phyloP scores from a whole-genome alignment of 257 asterid genomes.

The Nemophila menziesii region DNA sequence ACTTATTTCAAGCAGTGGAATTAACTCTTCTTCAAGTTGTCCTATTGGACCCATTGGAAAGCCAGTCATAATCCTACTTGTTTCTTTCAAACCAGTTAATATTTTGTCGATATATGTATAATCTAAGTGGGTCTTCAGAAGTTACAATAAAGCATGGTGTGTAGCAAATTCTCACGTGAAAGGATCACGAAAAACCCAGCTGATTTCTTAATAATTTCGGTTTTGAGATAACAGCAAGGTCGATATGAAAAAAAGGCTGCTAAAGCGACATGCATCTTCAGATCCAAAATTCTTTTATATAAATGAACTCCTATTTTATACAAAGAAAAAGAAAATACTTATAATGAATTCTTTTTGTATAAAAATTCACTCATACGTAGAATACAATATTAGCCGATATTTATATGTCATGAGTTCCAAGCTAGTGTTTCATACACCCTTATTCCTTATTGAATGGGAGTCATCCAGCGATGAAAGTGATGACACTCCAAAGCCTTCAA shows the following conservation, averaged over 20 bases:
- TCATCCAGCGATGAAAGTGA: constrained; percentile 24
- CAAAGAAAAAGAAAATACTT: too few species aligned
- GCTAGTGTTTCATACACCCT: neutral
- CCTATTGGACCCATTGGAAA: constrained; percentile 14
- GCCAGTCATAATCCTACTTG: constrained; percentile 6
- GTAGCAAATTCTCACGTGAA: constrained; percentile 5
- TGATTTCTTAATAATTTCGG: neutral
- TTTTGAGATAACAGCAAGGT: constrained; percentile 1
- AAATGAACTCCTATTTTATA: too few species aligned
- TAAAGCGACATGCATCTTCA: too few species aligned
- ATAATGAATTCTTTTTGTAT: too few species aligned
- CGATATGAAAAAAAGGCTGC: too few species aligned
- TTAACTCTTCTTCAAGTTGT: neutral
- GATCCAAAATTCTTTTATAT: too few species aligned
- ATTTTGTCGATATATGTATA: constrained; percentile 8
- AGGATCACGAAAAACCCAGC: neutral
- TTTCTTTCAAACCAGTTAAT: constrained; percentile 16
- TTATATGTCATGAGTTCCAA: constrained; percentile 4
- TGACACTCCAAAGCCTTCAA: constrained; percentile 9
- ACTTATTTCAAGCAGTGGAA: neutral
- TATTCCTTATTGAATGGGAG: constrained; percentile 1
- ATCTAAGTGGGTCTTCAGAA: neutral
- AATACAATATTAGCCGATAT: neutral
- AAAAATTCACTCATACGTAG: too few species aligned
- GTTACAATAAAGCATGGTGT: constrained; percentile 8